These are phyloP conservation scores for Drosera spatulata DNA, from an alignment of 179 eudicot species.

Conservation along the genomic window DNA sequence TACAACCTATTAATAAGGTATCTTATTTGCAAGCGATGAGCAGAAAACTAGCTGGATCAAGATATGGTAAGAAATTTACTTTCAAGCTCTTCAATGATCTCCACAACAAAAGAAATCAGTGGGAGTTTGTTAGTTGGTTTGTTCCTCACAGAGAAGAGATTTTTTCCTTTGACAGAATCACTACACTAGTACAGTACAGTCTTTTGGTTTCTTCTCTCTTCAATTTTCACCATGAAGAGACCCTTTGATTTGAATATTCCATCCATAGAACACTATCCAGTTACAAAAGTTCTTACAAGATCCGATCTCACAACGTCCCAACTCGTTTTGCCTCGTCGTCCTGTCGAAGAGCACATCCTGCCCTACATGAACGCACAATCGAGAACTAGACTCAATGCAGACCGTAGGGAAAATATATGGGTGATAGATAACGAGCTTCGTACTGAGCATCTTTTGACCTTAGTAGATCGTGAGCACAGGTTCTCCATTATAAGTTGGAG, in stretches of 20 bases:
- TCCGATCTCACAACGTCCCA: slow-evolving; percentile 34
- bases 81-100: too few species aligned
- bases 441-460: slow-evolving; percentile 17
- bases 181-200: too few species aligned
- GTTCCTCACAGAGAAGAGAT: too few species aligned
- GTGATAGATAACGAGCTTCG: slow-evolving; percentile 24
- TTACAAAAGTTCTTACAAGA: slow-evolving; percentile 16
- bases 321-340: slow-evolving; percentile 23
- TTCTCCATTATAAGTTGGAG: slow-evolving; percentile 33
- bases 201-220: slow-evolving; percentile 6
- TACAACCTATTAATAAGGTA: too few species aligned
- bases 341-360: slow-evolving; percentile 23
- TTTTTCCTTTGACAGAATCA: too few species aligned
- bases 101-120: too few species aligned
- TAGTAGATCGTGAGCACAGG: slow-evolving; percentile 24
- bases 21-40: too few species aligned
- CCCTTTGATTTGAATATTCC: slow-evolving; percentile 27
- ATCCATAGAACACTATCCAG: slow-evolving; percentile 26
- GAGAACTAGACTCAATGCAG: slow-evolving; percentile 20
- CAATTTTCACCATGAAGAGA: slow-evolving; percentile 17
- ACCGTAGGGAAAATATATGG: slow-evolving; percentile 26
- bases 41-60: too few species aligned
- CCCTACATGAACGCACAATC: slow-evolving; percentile 18
- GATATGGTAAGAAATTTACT: too few species aligned
- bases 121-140: too few species aligned